phyloP scores from a whole-genome alignment of 1,284 basidiomycete species.

The Cutaneotrichosporon dermatis region DNA sequence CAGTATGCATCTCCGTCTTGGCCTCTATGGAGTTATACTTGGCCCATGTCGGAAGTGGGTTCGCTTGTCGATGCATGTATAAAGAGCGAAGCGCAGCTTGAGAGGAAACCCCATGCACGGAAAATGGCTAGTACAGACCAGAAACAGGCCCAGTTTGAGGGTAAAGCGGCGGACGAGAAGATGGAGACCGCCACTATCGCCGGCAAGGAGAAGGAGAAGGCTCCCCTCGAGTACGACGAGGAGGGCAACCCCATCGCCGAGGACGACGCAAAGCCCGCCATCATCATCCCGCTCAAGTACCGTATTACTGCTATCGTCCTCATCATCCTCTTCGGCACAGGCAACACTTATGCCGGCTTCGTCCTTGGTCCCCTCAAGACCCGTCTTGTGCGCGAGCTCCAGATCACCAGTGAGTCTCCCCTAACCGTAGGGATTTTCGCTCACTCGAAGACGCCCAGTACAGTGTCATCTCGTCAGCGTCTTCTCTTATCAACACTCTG shows the following conservation, averaged over 20 bases:
- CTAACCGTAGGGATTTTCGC: neutral
- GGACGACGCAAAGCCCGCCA: neutral
- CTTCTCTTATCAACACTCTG: constrained; percentile 48
- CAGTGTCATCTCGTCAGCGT: constrained; percentile 44
- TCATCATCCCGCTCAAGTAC: constrained; percentile 11
- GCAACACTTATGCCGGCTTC: constrained; percentile 29
- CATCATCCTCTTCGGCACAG: constrained; percentile 38
- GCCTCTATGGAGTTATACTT: too few relatives aligned
- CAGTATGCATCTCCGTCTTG: too few relatives aligned
- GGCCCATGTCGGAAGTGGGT: too few relatives aligned
- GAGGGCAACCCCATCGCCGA: neutral
- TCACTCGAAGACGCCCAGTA: constrained; percentile 36
- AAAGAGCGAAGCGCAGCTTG: too few relatives aligned
- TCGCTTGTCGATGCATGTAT: too few relatives aligned
- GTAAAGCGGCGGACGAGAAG: too few relatives aligned
- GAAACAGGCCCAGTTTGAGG: too few relatives aligned
- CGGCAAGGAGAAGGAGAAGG: neutral
- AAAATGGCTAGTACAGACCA: too few relatives aligned
- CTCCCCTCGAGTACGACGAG: neutral
- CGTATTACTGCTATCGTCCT: constrained; percentile 26
- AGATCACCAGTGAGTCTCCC: constrained; percentile 31
- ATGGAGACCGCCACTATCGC: too few relatives aligned
- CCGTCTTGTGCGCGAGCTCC: constrained; percentile 38
- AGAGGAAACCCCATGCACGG: too few relatives aligned
- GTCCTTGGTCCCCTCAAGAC: constrained; percentile 45